Base-by-base conservation (phyloP, 768 basidiomycete species). In the Boletus reticuloceps region DNA sequence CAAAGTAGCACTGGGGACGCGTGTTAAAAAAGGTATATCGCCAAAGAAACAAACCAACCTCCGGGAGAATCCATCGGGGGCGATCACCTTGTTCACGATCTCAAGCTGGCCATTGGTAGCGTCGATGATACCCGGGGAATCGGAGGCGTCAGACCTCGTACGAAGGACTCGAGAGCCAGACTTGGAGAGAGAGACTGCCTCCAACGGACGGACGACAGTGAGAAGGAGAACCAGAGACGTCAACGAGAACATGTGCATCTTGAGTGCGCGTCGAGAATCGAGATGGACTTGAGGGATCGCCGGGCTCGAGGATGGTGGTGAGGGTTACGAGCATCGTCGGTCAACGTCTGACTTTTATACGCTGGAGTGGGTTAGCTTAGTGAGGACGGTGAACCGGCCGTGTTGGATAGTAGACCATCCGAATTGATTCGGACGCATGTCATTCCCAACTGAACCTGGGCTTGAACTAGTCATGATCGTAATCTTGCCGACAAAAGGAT, bases 31-130 rank as follows among this genome's bases (percentile, higher is more conserved):
- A 13, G 6, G 45, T 13, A 45, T 0, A 1, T 38, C 14, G 9
- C 3, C 12, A 44, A 50, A 34, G 7, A 37, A 17, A 55, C 4
- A 17, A 55, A 69, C 69, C 19, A 32, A 77, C 77, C 72, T 69
- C 41, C 69, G 69, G 43, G 52, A 50, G 53, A 75, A 81, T 20
- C 82, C 81, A 65, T 83, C 82, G 0, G 83, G 82, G 14, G 77
- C 59, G 50, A 83, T 76, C 13, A 67, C 53, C 47, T 68, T 69
- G 64, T 81, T 82, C 10, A 68, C 62, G 46, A 82, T 69, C 44
- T 70, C 63, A 10, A 82, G 59, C 22, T 74, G 66, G 36, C 62
- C 62, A 20, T 64, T 42, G 39, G 53, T 48, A 34, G 71, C 71
- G n/a, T 65, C 64, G 40, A 71, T 48, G 47, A 67, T 46, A 25